Conservation (phyloP, 2,329 filamentous ascomycete species). For the Botryosphaeria dothidea region DNA sequence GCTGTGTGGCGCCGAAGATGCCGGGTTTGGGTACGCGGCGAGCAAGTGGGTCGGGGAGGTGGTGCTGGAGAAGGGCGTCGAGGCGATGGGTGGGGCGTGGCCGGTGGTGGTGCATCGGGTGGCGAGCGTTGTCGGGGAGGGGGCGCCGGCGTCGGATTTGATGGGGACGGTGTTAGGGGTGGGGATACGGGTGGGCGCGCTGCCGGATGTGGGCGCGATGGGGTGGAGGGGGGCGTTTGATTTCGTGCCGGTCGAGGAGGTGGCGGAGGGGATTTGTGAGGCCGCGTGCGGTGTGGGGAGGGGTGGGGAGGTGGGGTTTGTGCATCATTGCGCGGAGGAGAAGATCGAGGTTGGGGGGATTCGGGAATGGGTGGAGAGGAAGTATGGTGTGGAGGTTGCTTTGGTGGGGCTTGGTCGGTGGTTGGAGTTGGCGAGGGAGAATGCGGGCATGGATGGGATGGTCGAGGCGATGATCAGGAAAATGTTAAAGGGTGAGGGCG, state of each 20-base stretch:
- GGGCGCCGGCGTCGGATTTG: constrained; percentile 19
- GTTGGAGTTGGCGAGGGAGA: not conserved
- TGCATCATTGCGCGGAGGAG: not conserved
- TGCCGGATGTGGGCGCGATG: constrained; percentile 2
- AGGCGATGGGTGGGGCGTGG: constrained; percentile 8
- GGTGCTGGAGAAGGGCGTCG: constrained; percentile 19
- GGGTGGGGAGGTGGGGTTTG: not conserved
- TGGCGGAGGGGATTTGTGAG: not conserved
- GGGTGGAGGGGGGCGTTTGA: not conserved
- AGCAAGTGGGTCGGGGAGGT: constrained; percentile 23
- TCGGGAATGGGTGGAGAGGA: not conserved
- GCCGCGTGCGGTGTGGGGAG: not conserved
- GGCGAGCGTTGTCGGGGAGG: constrained; percentile 22
- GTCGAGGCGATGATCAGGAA: not conserved
- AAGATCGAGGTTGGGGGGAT: not conserved
- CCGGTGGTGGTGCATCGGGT: not conserved
- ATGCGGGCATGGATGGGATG: not conserved
- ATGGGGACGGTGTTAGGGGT: constrained; percentile 21
- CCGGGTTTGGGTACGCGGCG: constrained; percentile 21
- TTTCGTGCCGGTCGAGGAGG: not conserved
- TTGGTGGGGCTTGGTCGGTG: not conserved
- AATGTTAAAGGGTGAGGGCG: not conserved
- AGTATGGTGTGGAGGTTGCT: not conserved
- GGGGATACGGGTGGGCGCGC: constrained; percentile 20
- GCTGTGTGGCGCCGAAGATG: not conserved